Base-by-base conservation (phyloP, 208 protist species). In the Wallacemonas sp. region DNA sequence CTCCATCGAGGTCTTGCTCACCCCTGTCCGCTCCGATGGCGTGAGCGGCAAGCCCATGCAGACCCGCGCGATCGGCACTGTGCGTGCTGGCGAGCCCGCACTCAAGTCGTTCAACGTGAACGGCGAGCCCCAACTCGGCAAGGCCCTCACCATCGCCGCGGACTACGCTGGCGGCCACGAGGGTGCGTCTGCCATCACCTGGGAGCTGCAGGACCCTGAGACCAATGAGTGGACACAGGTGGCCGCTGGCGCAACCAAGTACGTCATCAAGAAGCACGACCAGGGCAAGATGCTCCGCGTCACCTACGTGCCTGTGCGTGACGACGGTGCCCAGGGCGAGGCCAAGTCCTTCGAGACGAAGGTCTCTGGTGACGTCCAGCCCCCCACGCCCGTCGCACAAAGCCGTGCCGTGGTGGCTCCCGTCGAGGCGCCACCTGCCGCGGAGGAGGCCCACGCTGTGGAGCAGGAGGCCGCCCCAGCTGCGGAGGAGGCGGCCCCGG, bases 281-380 rank as follows among this genome's bases (percentile, higher is more conserved):
- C 61, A 68, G n/a, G 82, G 84, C 57, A 88, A 87, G 76, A 82
- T 76, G 75, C 72, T 97, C 24, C 75, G 69, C 33, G 84, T 93
- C 12, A 92, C 78, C n/a, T 95, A 96, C 76, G 92, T 80, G 11
- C 92, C 92, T 17, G 77, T 95, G 17, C 80, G 90, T 48, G 81
- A 77, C 60, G 90, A 97, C 58, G 92, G 92, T 49, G 36, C 52
- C 11, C 9, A 69, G 60, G 90, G 92, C 48, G 88, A 87, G 61
- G 55, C 85, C 12, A 86, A 84, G 71, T 88, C 68, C 65, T 77
- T 68, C 73, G 82, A 83, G 39, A 78, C 92, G 52, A 65, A 79
- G 41, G 38, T 87, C n/a, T 44, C 63, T 46, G 66, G 54, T 16
- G 67, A 58, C 44, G 41, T 54, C 4, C 73, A 64, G 61, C 49